Evolutionary conservation across 495 filamentous ascomycete species (phyloP).

Genomic region (Hypoxylon cercidicola): DNA sequence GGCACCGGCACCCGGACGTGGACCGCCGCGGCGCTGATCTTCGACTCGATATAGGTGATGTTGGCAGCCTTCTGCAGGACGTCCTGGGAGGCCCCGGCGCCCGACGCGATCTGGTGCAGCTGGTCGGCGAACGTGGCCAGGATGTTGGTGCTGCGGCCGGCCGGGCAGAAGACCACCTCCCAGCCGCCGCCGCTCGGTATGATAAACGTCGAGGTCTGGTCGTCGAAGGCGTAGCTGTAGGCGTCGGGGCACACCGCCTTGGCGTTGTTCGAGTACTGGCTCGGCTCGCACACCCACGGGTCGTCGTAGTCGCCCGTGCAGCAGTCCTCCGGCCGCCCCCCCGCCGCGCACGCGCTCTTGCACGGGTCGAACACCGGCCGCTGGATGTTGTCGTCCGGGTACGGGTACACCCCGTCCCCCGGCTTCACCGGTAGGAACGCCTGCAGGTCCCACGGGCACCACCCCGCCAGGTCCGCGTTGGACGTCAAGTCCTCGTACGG

Average conservation of each 20-base stretch:
- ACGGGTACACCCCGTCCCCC: slow-evolving; percentile 75
- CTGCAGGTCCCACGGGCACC: slow-evolving; percentile 84
- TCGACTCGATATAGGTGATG: slow-evolving; percentile 45
- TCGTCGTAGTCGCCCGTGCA: slow-evolving; percentile 71
- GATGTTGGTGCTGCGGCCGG: slow-evolving; percentile 75
- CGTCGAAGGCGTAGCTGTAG: slow-evolving; percentile 83
- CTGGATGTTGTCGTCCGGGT: slow-evolving; percentile 73
- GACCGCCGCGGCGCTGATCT: slow-evolving; percentile 18
- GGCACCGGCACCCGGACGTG: background rate
- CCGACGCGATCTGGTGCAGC: slow-evolving; percentile 48
- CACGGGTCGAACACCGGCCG: slow-evolving; percentile 79
- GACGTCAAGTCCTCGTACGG: slow-evolving; percentile 68
- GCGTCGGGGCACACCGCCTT: slow-evolving; percentile 84
- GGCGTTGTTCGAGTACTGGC: slow-evolving; percentile 68
- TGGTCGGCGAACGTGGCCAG: slow-evolving; percentile 60
- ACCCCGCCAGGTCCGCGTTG: slow-evolving; percentile 61
- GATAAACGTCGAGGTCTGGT: slow-evolving; percentile 78
- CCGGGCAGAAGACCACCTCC: slow-evolving; percentile 80
- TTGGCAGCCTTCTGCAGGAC: slow-evolving; percentile 43
- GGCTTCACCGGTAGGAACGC: slow-evolving; percentile 69
- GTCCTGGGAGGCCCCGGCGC: slow-evolving; percentile 33
- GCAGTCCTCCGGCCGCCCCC: slow-evolving; percentile 68
- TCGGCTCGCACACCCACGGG: slow-evolving; percentile 67
- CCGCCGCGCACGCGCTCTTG: slow-evolving; percentile 73
- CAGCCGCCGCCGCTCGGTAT: slow-evolving; percentile 77